Percentiles rank a stretch among this genome's conserved stretches.
Evolutionary conservation across 768 basidiomycete genomes (phyloP).

Genomic region (Cystoderma amianthinum): DNA sequence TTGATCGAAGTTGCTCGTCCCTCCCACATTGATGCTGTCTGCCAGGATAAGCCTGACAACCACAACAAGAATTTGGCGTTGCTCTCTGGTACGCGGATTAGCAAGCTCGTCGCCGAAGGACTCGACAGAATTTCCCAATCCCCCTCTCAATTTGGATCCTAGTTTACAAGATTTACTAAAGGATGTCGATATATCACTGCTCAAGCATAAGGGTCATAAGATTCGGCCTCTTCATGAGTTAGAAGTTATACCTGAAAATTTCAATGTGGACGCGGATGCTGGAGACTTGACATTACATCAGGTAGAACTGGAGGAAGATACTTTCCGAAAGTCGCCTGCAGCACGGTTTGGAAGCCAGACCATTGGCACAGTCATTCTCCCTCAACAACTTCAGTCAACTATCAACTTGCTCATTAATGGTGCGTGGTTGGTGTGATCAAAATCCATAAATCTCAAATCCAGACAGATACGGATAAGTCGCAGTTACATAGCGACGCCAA

Average conservation of each 20-base stretch:
- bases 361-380: constrained; percentile 66
- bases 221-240: constrained; percentile 38
- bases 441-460: neutral
- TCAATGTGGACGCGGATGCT: constrained; percentile 22
- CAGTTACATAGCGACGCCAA: constrained; percentile 64
- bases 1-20: neutral
- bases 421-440: constrained; percentile 18
- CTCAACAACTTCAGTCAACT: constrained; percentile 61
- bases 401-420: constrained; percentile 66
- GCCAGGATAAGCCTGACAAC: neutral
- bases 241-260: constrained; percentile 37
- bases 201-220: constrained; percentile 20
- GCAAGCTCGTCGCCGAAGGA: too few species aligned
- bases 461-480: constrained; percentile 54
- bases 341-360: constrained; percentile 72
- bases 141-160: constrained; percentile 59
- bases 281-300: constrained; percentile 16
- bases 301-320: constrained; percentile 21
- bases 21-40: neutral
- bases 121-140: constrained; percentile 56
- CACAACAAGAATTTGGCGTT: constrained; percentile 4
- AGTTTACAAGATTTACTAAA: constrained; percentile 52
- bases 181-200: constrained; percentile 65
- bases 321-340: constrained; percentile 65
- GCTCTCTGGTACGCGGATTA: constrained; percentile 16